A percentile compares a stretch with the other conserved stretches of the same genome.
Evolutionary conservation across 768 basidiomycete genomes (phyloP).

Genomic region (Cubamyces lactineus): DNA sequence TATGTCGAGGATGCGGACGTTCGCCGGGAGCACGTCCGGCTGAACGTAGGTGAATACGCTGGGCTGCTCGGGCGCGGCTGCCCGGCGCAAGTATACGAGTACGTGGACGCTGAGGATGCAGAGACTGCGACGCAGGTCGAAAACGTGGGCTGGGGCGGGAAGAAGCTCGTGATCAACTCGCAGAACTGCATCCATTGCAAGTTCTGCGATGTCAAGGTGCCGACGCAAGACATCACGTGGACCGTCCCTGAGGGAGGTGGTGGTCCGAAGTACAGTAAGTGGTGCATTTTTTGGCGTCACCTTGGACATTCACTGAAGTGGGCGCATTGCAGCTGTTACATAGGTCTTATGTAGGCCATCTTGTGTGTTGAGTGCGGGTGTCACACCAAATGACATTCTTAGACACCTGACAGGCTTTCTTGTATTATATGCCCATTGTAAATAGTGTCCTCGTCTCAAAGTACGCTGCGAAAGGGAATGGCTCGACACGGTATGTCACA

Average conservation of each 20-base stretch:
- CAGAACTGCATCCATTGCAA: slow-evolving; percentile 95
- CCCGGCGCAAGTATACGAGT: slow-evolving; percentile 97
- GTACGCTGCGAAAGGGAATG: too few relatives aligned
- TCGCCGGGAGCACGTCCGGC: slow-evolving; percentile 67
- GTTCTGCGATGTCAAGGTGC: slow-evolving; percentile 94
- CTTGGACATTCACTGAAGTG: too few relatives aligned
- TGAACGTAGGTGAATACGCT: slow-evolving; percentile 80
- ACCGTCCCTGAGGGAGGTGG: slow-evolving; percentile 96
- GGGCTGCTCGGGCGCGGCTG: slow-evolving; percentile 89
- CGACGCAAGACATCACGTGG: slow-evolving; percentile 97
- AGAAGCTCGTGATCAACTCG: slow-evolving; percentile 93
- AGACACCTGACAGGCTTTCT: too few relatives aligned
- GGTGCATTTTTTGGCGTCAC: neutral
- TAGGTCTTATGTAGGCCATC: too few relatives aligned
- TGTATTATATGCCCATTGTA: too few relatives aligned
- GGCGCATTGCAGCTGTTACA: too few relatives aligned
- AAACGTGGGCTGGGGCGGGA: slow-evolving; percentile 71
- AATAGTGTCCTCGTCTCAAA: too few relatives aligned
- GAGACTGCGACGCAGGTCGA: slow-evolving; percentile 27
- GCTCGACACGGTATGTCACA: too few relatives aligned
- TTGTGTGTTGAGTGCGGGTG: too few relatives aligned
- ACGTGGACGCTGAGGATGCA: slow-evolving; percentile 69
- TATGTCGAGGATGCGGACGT: slow-evolving; percentile 46
- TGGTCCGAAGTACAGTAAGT: slow-evolving; percentile 92
- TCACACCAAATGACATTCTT: too few relatives aligned